These are phyloP conservation scores for Boletus coccyginus DNA, from an alignment of 768 basidiomycete genomes.

Conservation along the genomic window DNA sequence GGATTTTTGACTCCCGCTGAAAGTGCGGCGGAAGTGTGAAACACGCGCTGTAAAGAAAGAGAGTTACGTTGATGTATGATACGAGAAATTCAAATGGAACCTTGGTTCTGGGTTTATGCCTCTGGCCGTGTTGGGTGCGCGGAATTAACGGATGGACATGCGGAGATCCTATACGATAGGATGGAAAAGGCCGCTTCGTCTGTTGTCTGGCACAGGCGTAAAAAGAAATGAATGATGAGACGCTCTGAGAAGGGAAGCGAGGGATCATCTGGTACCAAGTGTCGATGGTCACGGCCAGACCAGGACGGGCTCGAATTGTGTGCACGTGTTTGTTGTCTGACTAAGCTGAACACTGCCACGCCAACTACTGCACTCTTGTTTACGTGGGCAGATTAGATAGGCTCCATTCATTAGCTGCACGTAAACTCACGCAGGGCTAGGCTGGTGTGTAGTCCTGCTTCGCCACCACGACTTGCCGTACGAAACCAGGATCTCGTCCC, in stretches of 20 bases:
- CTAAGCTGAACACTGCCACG: slow-evolving; percentile 13
- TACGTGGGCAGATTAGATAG: neutral
- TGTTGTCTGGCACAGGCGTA: slow-evolving; percentile 51
- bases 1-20: slow-evolving; percentile 71
- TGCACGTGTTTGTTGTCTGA: slow-evolving; percentile 22
- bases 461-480: slow-evolving; percentile 90
- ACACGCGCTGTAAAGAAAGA: slow-evolving; percentile 51
- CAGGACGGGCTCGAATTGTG: neutral
- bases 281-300: neutral
- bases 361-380: neutral
- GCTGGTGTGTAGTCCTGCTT: slow-evolving; percentile 18
- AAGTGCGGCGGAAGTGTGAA: slow-evolving; percentile 65
- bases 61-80: slow-evolving; percentile 19
- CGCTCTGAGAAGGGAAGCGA: slow-evolving; percentile 46
- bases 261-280: slow-evolving; percentile 41
- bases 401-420: no score
- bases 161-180: slow-evolving; percentile 38
- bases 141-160: slow-evolving; percentile 21
- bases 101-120: slow-evolving; percentile 34
- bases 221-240: slow-evolving; percentile 54
- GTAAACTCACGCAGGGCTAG: no score
- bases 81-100: slow-evolving; percentile 30
- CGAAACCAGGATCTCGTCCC: slow-evolving; percentile 82
- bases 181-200: slow-evolving; percentile 33
- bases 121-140: slow-evolving; percentile 15